A percentile compares a stretch with the other conserved stretches of the same genome.
phyloP scores from a whole-genome alignment of 306 rosid genomes.

The Spatholobus suberectus region DNA sequence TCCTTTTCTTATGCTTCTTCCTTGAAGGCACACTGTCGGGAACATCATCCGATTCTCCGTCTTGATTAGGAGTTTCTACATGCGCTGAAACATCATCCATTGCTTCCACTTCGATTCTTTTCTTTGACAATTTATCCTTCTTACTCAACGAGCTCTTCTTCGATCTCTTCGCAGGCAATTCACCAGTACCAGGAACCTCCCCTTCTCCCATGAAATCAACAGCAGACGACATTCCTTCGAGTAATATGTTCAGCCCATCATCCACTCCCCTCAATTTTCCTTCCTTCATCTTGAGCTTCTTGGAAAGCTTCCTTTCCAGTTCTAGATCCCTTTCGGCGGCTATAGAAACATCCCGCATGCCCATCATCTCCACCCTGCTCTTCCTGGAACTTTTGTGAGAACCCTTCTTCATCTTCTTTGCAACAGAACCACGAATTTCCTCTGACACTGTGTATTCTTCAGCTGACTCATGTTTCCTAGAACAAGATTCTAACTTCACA shows the following conservation, averaged over 20 bases:
- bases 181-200: slow-evolving; percentile 28
- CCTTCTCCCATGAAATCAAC: slow-evolving; percentile 52
- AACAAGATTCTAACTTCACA: slow-evolving; percentile 16
- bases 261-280: slow-evolving; percentile 79
- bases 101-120: slow-evolving; percentile 40
- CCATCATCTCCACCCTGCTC: slow-evolving; percentile 54
- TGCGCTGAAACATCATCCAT: slow-evolving; percentile 26
- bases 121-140: slow-evolving; percentile 45
- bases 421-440: slow-evolving; percentile 32
- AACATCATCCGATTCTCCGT: slow-evolving; percentile 44
- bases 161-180: slow-evolving; percentile 45
- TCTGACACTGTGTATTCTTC: slow-evolving; percentile 35
- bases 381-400: slow-evolving; percentile 42
- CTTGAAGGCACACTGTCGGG: slow-evolving; percentile 26
- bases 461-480: slow-evolving; percentile 33
- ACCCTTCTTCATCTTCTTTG: slow-evolving; percentile 44
- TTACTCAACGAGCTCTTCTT: slow-evolving; percentile 46
- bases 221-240: slow-evolving; percentile 57
- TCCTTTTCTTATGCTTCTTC: slow-evolving; percentile 60
- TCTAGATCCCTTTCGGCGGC: slow-evolving; percentile 70
- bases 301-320: slow-evolving; percentile 81
- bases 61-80: slow-evolving; percentile 39
- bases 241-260: slow-evolving; percentile 67
- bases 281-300: slow-evolving; percentile 82
- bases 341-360: slow-evolving; percentile 20